Conservation (phyloP, 805 yeast genomes). For the Tetrapisispora iriomotensis region DNA sequence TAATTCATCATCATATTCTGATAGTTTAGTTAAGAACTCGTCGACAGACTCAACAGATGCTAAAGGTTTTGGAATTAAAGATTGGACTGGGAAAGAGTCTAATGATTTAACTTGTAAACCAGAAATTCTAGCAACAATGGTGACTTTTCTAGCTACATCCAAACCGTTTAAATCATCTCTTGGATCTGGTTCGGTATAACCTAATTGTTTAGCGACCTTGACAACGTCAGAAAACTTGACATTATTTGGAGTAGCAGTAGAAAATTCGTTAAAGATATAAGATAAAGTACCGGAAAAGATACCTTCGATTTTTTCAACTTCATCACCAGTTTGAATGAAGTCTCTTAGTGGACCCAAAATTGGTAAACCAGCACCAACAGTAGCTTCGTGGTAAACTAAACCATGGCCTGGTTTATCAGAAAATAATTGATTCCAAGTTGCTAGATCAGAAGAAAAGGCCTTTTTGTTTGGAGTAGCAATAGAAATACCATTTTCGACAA, state of each 20-base stretch:
- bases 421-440: conserved; percentile 71
- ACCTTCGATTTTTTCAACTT: conserved; percentile 86
- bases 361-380: conserved; percentile 98
- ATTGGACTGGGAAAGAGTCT: conserved; percentile 86
- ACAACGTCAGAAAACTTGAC: conserved; percentile 86
- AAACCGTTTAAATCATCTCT: conserved; percentile 97
- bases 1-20: conserved; percentile 72
- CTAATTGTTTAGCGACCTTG: conserved; percentile 74
- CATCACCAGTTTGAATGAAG: conserved; percentile 85
- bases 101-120: conserved; percentile 83
- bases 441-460: conserved; percentile 76
- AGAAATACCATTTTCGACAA: conserved; percentile 70
- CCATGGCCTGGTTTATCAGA: conserved; percentile 45
- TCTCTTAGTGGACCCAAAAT: conserved; percentile 83
- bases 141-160: conserved; percentile 97
- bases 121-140: conserved; percentile 87
- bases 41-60: conserved; percentile 62
- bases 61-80: conserved; percentile 80
- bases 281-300: conserved; percentile 94
- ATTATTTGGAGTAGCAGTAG: conserved; percentile 51
- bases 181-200: conserved; percentile 99
- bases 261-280: conserved; percentile 88
- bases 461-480: conserved; percentile 98
- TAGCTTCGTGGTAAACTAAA: conserved; percentile 92
- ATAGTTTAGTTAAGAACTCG: conserved; percentile 73